Evolutionary conservation across 2,329 filamentous ascomycete genomes (phyloP).

Genomic region (Pseudocercospora cruenta): DNA sequence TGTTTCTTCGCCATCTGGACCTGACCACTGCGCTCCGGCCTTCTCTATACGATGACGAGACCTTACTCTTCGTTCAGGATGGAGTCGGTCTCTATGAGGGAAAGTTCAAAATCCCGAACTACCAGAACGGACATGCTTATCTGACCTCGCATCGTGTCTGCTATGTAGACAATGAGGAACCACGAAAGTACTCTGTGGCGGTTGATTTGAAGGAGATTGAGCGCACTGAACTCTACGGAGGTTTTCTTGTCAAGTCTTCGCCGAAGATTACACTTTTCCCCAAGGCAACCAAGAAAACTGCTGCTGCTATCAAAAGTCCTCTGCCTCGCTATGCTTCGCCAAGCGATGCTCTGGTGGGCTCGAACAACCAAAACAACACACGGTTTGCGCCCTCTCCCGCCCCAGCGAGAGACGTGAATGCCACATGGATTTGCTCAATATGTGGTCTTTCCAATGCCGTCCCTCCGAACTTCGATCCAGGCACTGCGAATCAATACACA

Average conservation of each 20-base stretch:
- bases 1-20: constrained; percentile 96
- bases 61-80: constrained; percentile 94
- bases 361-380: constrained; percentile 53
- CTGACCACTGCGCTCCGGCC: constrained; percentile 95
- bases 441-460: constrained; percentile 94
- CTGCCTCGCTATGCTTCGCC: constrained; percentile 53
- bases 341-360: constrained; percentile 44
- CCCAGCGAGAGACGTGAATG: constrained; percentile 55
- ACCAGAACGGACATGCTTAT: constrained; percentile 95
- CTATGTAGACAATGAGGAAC: constrained; percentile 88
- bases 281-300: constrained; percentile 72
- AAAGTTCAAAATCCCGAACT: constrained; percentile 91
- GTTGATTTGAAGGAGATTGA: constrained; percentile 91
- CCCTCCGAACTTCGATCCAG: constrained; percentile 89
- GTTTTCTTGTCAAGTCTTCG: constrained; percentile 86
- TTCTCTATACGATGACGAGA: constrained; percentile 88
- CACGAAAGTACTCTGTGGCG: constrained; percentile 79
- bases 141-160: constrained; percentile 93
- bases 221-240: constrained; percentile 85
- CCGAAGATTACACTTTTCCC: constrained; percentile 88
- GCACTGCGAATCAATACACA: constrained; percentile 76
- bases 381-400: constrained; percentile 53
- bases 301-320: constrained; percentile 57
- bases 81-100: constrained; percentile 97
- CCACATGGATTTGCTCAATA: constrained; percentile 94